Conservation (phyloP, 208 protist species). For the Herpetomonas samuelpessoai region DNA sequence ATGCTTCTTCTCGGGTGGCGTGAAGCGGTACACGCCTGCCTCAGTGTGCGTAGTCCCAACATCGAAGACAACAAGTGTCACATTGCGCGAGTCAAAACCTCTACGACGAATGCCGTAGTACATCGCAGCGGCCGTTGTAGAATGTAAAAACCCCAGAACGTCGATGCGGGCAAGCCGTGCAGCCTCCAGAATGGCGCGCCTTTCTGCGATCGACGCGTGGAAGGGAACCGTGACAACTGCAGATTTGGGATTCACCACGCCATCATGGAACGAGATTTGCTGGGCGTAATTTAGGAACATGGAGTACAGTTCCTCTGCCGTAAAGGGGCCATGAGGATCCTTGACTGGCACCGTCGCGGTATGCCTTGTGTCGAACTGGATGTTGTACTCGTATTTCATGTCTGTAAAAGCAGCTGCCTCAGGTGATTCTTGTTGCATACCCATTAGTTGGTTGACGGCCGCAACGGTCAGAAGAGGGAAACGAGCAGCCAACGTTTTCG, state of each 20-base stretch:
- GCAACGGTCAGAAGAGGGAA: slow-evolving; percentile 77
- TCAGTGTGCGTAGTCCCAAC: slow-evolving; percentile 86
- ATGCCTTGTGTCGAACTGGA: slow-evolving; percentile 39
- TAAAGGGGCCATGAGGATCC: slow-evolving; percentile 54
- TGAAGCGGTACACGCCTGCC: slow-evolving; percentile 83
- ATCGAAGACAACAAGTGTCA: slow-evolving; percentile 84
- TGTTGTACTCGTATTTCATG: slow-evolving; percentile 39
- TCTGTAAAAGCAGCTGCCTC: slow-evolving; percentile 36
- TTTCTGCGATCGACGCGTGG: slow-evolving; percentile 68
- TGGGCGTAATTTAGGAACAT: slow-evolving; percentile 80
- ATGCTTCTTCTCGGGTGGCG: slow-evolving; percentile 30
- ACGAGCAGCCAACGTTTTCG: slow-evolving; percentile 80
- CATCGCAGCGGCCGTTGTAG: slow-evolving; percentile 88
- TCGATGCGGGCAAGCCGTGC: slow-evolving; percentile 77
- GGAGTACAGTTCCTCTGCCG: slow-evolving; percentile 83
- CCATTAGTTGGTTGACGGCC: slow-evolving; percentile 68
- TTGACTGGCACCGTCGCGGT: slow-evolving; percentile 49
- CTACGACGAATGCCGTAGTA: slow-evolving; percentile 84
- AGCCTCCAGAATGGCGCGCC: slow-evolving; percentile 88
- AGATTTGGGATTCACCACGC: slow-evolving; percentile 42
- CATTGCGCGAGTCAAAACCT: slow-evolving; percentile 70
- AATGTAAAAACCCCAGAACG: slow-evolving; percentile 88
- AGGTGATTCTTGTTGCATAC: slow-evolving; percentile 28
- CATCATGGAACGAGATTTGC: slow-evolving; percentile 51
- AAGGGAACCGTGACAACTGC: slow-evolving; percentile 91